Evolutionary conservation across 768 basidiomycete species (phyloP).

Genomic region (Butyriboletus loyo): DNA sequence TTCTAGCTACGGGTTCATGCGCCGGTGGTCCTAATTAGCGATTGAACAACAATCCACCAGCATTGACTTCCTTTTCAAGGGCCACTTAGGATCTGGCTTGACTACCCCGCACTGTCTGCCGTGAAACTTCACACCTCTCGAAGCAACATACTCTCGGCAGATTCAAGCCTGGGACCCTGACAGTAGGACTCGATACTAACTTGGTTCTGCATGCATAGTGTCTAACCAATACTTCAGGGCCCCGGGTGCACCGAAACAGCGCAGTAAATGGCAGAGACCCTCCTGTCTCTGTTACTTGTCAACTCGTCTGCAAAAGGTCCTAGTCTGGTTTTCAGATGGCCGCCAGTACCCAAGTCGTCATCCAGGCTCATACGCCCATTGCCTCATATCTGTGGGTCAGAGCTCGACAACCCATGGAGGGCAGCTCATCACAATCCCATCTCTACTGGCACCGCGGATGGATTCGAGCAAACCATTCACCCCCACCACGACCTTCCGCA

Average conservation of each 20-base stretch:
- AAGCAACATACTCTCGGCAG: background rate
- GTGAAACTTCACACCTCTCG: background rate
- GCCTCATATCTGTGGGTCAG: constrained; percentile 45
- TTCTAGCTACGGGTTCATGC: background rate
- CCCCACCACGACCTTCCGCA: constrained; percentile 4
- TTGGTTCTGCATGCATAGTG: background rate
- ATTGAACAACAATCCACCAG: background rate
- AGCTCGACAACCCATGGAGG: constrained; percentile 73
- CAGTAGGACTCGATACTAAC: background rate
- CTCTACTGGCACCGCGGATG: constrained; percentile 23
- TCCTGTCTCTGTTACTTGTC: constrained; percentile 79
- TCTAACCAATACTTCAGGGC: background rate
- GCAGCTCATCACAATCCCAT: constrained; percentile 52
- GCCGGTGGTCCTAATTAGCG: background rate
- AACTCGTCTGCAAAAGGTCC: constrained; percentile 82
- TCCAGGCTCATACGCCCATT: constrained; percentile 71
- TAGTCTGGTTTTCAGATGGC: constrained; percentile 81
- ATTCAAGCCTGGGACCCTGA: background rate
- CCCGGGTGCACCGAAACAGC: background rate
- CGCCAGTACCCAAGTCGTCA: constrained; percentile 61
- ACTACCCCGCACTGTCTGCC: no score
- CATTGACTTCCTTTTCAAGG: constrained; percentile 7
- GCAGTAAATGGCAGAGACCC: constrained; percentile 52
- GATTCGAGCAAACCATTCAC: background rate
- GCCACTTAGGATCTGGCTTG: background rate